phyloP scores from a whole-genome alignment of 306 rosid species.

The Glycyrrhiza uralensis region DNA sequence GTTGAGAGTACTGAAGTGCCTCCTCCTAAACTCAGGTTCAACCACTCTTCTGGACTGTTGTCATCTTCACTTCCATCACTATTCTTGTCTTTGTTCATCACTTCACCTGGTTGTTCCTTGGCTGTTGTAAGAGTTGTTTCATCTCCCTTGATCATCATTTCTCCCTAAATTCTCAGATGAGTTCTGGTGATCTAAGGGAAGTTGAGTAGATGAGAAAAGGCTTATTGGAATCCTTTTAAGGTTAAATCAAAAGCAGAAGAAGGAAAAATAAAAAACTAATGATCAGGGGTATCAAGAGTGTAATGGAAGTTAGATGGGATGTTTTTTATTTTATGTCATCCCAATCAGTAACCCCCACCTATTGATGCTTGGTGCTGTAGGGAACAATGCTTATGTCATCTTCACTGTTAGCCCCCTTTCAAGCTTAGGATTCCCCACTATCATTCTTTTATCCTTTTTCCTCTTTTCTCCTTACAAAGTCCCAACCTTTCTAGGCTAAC shows the following conservation, averaged over 20 bases:
- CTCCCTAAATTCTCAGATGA: slow-evolving; percentile 1
- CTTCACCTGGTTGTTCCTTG: slow-evolving; percentile 33
- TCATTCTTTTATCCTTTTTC: slow-evolving; percentile 32
- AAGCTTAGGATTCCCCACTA: slow-evolving; percentile 90
- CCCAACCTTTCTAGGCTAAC: slow-evolving; percentile 39
- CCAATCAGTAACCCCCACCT: slow-evolving; percentile 55
- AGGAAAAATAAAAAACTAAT: slow-evolving; percentile 16
- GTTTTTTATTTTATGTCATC: slow-evolving; percentile 31
- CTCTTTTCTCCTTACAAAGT: slow-evolving; percentile 35
- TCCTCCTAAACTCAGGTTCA: slow-evolving; percentile 69
- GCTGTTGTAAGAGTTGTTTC: slow-evolving; percentile 27
- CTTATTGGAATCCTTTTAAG: slow-evolving; percentile 39
- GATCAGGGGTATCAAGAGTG: slow-evolving; percentile 27
- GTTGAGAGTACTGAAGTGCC: slow-evolving; percentile 46
- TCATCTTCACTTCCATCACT: slow-evolving; percentile 39
- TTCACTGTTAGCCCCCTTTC: slow-evolving; percentile 43
- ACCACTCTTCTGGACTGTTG: slow-evolving; percentile 61
- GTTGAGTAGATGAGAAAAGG: slow-evolving; percentile 22
- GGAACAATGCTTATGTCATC: slow-evolving; percentile 74
- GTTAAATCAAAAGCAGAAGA: slow-evolving; percentile 30
- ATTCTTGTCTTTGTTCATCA: slow-evolving; percentile 19
- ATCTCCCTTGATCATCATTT: slow-evolving; percentile 39
- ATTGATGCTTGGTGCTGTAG: slow-evolving; percentile 60
- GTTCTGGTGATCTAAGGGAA: slow-evolving; percentile 25
- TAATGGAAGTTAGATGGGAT: slow-evolving; percentile 40